Evolutionary conservation across 1,284 basidiomycete genomes (phyloP).

Genomic region (Apiotrichum gamsii): DNA sequence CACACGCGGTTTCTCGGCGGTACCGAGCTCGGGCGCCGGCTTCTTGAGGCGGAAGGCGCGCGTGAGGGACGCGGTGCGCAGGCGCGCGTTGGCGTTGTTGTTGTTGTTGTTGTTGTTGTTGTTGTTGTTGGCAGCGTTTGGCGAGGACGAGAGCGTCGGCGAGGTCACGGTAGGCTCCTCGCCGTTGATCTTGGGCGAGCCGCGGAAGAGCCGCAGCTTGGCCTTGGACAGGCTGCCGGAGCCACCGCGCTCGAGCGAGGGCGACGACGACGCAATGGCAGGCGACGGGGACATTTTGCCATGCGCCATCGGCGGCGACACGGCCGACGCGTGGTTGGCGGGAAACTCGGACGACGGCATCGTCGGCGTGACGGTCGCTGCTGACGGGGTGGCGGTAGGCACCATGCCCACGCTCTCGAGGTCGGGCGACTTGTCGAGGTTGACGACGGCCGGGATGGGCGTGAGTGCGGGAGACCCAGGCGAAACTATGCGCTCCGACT

Average conservation of each 20-base stretch:
- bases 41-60: constrained; percentile 11
- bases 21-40: no score
- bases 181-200: neutral
- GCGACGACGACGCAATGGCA: neutral
- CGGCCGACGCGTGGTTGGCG: no score
- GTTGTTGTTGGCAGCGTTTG: no score
- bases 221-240: constrained; percentile 1
- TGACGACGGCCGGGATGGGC: neutral
- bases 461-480: no score
- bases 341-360: no score
- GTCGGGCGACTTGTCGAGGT: constrained; percentile 1
- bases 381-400: no score
- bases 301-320: no score
- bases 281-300: neutral
- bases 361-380: no score
- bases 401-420: neutral
- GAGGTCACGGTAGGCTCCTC: neutral
- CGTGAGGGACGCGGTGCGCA: constrained; percentile 4
- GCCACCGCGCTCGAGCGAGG: neutral
- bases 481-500: no score
- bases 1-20: no score
- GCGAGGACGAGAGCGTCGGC: constrained; percentile 1
- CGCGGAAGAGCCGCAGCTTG: constrained; percentile 12
- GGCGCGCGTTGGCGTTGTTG: neutral
- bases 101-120: no score